Base-by-base conservation (phyloP, 2,329 filamentous ascomycete species). In the Ophiocordyceps sinensis region DNA sequence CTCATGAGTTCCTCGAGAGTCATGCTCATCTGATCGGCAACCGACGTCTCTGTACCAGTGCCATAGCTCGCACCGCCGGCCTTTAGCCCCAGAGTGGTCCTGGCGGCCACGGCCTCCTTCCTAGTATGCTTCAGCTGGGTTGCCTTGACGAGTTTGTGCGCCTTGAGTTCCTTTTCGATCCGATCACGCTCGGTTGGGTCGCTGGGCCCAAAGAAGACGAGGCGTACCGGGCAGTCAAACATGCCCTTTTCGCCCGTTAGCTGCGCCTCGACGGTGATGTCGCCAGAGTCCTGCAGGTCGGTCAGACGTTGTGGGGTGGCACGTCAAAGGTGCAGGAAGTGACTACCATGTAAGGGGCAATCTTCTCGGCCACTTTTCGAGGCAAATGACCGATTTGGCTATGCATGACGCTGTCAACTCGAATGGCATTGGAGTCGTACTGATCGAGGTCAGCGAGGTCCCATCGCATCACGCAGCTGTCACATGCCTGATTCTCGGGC, bases 311-410 rank as follows among this genome's bases (percentile, higher is more conserved):
- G 14, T 13, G n/a, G 12, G 6, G 9, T 7, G 23, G 23, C 23
- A 15, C 7, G 19, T 15, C 13, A 26, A n/a, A 34, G 21, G 26
- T 7, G 11, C 30, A n/a, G n/a, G 12, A 31, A 5, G 19, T 28
- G 47, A 65, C 51, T 58, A 81, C 79, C 54, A 93, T 68, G 53
- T 85, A 86, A 2, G 71, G 73, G 0, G 84, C 77, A 41, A 94
- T 62, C 57, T 83, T 89, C n/a, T 67, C 63, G 1, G 79, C 85
- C 19, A 85, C 53, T 1, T 61, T 66, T 12, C 75, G 68, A 7
- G 83, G 81, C 34, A 94, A 66, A 58, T 94, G 85, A 1, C 86
- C 86, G 50, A 94, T 84, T 52, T 93, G 85, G 8, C 60, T 57
- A 14, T 76, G 73, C 53, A 82, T 72, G 13, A 88, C 83, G 56